phyloP scores from a whole-genome alignment of 345 rosid genomes.

The Cardiospermum halicacabum region DNA sequence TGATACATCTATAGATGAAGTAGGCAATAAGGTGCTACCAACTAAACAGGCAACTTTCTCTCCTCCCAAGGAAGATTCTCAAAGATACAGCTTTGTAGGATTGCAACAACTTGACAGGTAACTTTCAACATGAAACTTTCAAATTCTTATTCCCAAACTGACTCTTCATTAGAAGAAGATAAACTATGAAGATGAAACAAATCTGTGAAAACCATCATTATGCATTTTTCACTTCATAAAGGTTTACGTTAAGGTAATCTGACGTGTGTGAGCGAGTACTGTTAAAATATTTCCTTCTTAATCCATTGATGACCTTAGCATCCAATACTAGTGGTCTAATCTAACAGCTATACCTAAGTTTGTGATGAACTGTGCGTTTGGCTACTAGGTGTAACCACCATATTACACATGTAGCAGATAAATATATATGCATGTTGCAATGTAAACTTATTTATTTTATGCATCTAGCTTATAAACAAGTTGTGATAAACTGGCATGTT shows the following conservation, averaged over 20 bases:
- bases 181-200: background rate
- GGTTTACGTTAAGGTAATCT: background rate
- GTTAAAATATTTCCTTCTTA: background rate
- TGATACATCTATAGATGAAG: constrained; percentile 45
- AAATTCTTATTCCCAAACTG: background rate
- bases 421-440: too few relatives aligned
- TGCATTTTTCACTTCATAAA: background rate
- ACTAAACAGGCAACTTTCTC: constrained; percentile 64
- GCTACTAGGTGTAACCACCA: background rate
- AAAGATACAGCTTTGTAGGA: constrained; percentile 40
- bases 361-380: background rate
- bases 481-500: background rate
- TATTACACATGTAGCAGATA: background rate
- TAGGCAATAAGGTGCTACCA: constrained; percentile 51
- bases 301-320: background rate
- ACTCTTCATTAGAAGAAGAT: background rate
- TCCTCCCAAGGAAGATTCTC: constrained; percentile 40
- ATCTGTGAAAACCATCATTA: background rate
- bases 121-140: constrained; percentile 10
- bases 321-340: background rate
- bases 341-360: background rate
- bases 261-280: background rate
- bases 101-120: constrained; percentile 28
- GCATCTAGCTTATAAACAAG: background rate
- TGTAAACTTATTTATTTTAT: background rate